Conservation (phyloP, 192 early-diverging fungal genomes). For the Backusella circina region DNA sequence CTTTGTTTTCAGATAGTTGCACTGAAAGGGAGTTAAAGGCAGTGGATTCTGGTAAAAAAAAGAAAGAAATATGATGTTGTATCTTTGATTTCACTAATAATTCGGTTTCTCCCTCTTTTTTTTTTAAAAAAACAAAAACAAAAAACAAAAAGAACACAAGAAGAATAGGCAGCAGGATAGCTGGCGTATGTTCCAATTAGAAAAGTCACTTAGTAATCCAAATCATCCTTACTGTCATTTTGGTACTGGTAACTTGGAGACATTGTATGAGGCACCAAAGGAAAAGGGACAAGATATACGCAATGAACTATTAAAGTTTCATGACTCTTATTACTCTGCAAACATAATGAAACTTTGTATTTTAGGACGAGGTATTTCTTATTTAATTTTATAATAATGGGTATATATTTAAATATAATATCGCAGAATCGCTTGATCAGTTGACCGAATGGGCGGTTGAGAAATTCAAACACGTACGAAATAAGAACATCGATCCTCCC, state of each 20-base stretch:
- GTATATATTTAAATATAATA: background rate
- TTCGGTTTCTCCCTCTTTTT: background rate
- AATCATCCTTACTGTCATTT: conserved; percentile 86
- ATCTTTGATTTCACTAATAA: background rate
- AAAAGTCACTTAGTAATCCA: conserved; percentile 73
- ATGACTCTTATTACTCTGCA: conserved; percentile 87
- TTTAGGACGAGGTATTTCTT: conserved; percentile 63
- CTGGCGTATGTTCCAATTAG: conserved; percentile 88
- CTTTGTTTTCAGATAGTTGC: conserved; percentile 82
- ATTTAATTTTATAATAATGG: background rate
- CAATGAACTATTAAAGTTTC: conserved; percentile 80
- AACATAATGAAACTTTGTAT: conserved; percentile 95
- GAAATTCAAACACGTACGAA: conserved; percentile 75
- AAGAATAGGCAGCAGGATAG: conserved; percentile 90
- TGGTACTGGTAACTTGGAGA: conserved; percentile 89
- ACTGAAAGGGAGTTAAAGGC: conserved; percentile 93
- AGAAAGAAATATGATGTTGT: background rate
- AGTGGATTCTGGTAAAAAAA: conserved; percentile 76
- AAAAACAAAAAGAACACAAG: conserved; percentile 66
- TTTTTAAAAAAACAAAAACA: background rate
- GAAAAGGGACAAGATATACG: conserved; percentile 77
- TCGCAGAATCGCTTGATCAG: conserved; percentile 76
- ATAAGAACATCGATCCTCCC: conserved; percentile 69
- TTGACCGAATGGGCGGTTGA: conserved; percentile 80
- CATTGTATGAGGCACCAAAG: conserved; percentile 66